These are phyloP conservation scores for Atkinsonella hypoxylon DNA, from an alignment of 2,329 filamentous ascomycete species.

Conservation along the genomic window DNA sequence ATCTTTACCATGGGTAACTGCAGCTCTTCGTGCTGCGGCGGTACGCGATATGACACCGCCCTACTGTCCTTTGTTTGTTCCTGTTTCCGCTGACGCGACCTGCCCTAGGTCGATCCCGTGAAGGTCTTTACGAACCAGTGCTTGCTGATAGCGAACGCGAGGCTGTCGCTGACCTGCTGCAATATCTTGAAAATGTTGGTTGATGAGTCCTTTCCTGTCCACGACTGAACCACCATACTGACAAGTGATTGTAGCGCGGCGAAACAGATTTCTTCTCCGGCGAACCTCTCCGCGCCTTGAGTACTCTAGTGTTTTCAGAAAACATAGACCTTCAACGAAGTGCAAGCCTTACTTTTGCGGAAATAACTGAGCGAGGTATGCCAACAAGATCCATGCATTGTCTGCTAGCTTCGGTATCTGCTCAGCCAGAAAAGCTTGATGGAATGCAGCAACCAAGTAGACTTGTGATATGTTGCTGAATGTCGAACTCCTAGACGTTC, in stretches of 20 bases:
- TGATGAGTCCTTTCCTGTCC: neutral
- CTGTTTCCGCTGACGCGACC: slow-evolving; percentile 16
- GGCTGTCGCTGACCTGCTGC: slow-evolving; percentile 87
- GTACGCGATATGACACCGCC: slow-evolving; percentile 14
- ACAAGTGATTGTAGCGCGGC: slow-evolving; percentile 50
- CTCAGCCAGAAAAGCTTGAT: neutral
- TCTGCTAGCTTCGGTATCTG: neutral
- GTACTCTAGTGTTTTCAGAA: slow-evolving; percentile 94
- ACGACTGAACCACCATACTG: neutral
- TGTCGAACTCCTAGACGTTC: slow-evolving; percentile 56
- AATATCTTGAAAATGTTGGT: slow-evolving; percentile 90
- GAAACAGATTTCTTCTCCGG: slow-evolving; percentile 98
- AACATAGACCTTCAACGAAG: slow-evolving; percentile 97
- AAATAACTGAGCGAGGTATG: slow-evolving; percentile 95
- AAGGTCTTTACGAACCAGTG: slow-evolving; percentile 74
- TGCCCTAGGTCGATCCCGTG: slow-evolving; percentile 56
- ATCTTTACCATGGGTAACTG: slow-evolving; percentile 44
- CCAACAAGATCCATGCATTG: slow-evolving; percentile 3
- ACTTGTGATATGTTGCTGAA: slow-evolving; percentile 4
- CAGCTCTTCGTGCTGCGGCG: slow-evolving; percentile 48
- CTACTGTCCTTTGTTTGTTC: slow-evolving; percentile 1
- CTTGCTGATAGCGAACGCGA: slow-evolving; percentile 94
- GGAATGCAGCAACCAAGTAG: neutral
- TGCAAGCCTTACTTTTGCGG: slow-evolving; percentile 94
- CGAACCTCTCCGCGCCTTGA: slow-evolving; percentile 84